Conservation (phyloP, 2,329 filamentous ascomycete genomes). For the Periconia sp. region DNA sequence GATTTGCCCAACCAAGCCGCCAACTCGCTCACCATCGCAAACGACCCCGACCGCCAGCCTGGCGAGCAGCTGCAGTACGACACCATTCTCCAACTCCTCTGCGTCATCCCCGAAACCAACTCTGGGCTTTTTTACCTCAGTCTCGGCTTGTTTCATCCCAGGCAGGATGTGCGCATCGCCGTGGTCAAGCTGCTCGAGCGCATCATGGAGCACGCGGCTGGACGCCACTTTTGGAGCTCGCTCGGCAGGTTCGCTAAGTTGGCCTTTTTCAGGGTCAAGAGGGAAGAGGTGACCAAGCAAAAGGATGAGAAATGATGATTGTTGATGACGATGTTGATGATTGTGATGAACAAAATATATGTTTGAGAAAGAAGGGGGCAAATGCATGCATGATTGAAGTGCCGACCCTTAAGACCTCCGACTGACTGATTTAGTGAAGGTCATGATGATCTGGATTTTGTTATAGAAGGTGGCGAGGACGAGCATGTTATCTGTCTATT, state of each 20-base stretch:
- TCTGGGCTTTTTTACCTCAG: slow-evolving; percentile 89
- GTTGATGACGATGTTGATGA: not conserved
- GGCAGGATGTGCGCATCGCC: slow-evolving; percentile 73
- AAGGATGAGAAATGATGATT: not conserved
- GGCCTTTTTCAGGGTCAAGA: slow-evolving; percentile 77
- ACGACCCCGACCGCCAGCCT: slow-evolving; percentile 24
- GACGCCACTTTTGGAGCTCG: slow-evolving; percentile 87
- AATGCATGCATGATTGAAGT: no score
- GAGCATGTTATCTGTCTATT: no score
- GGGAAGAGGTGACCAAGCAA: slow-evolving; percentile 50
- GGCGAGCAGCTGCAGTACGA: slow-evolving; percentile 38
- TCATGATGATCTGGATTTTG: no score
- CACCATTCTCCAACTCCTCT: slow-evolving; percentile 64
- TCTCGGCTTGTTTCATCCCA: slow-evolving; percentile 88
- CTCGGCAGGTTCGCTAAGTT: slow-evolving; percentile 87
- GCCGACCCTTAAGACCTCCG: no score
- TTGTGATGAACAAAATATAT: not conserved
- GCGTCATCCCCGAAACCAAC: slow-evolving; percentile 80
- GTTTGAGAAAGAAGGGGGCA: no score
- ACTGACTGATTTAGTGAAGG: no score
- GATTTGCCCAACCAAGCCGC: slow-evolving; percentile 20
- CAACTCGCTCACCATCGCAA: slow-evolving; percentile 24
- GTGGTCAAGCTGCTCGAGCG: slow-evolving; percentile 80
- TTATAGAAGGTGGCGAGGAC: no score
- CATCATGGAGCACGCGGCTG: slow-evolving; percentile 83